These are phyloP conservation scores for Pseudocercospora vitis DNA, from an alignment of 2,329 filamentous ascomycete species.

Conservation along the genomic window DNA sequence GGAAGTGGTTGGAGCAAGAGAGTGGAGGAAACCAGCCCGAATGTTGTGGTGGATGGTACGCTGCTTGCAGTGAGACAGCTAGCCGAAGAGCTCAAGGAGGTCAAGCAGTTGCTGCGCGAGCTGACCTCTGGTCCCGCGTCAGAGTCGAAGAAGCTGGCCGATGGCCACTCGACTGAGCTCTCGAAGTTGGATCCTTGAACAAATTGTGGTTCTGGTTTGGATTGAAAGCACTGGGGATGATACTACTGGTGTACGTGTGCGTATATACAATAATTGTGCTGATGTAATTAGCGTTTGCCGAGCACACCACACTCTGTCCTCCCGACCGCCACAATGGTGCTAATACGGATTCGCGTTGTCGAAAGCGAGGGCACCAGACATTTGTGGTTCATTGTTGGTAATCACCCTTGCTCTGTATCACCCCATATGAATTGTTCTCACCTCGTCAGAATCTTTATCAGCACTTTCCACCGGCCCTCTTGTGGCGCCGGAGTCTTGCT, in stretches of 20 bases:
- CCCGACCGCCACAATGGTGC: background rate
- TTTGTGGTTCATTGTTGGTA: too few species aligned
- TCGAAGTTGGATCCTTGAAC: background rate
- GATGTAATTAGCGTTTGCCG: background rate
- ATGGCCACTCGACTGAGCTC: constrained; percentile 5
- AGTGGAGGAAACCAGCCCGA: constrained; percentile 72
- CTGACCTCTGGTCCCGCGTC: constrained; percentile 22
- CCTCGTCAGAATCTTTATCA: too few species aligned
- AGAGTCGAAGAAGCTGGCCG: constrained; percentile 6
- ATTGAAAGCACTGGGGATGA: background rate
- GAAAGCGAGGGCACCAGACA: too few species aligned
- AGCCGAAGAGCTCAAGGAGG: constrained; percentile 46
- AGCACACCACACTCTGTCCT: background rate
- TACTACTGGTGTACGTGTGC: background rate
- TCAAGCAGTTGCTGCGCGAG: constrained; percentile 43
- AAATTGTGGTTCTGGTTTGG: background rate
- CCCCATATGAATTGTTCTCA: too few species aligned
- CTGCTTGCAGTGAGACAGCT: constrained; percentile 62
- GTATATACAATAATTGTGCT: background rate
- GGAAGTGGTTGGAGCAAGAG: constrained; percentile 81
- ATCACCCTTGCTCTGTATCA: too few species aligned
- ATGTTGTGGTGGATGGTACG: constrained; percentile 76
- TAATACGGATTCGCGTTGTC: too few species aligned
- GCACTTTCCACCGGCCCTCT: too few species aligned
- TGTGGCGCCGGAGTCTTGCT: too few species aligned